Evolutionary conservation across 306 rosid genomes (phyloP).

Genomic region (Ceratonia siliqua): DNA sequence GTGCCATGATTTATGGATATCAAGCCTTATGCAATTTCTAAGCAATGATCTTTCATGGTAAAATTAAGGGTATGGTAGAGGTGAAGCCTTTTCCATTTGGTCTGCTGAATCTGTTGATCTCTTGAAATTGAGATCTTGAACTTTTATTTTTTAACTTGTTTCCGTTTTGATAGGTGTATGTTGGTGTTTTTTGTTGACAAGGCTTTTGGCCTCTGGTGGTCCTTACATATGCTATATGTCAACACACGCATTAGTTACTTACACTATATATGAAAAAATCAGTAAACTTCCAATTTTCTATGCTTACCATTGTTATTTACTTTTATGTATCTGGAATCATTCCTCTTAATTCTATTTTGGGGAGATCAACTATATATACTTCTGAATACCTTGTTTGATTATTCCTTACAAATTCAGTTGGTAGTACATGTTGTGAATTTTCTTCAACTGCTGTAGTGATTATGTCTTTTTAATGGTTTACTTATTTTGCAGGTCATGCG

Average conservation of each 20-base stretch:
- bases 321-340: background rate
- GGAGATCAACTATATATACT: background rate
- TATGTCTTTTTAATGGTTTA: constrained; percentile 14
- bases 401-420: constrained; percentile 27
- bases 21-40: background rate
- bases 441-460: constrained; percentile 21
- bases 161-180: background rate
- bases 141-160: background rate
- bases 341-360: background rate
- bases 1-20: background rate
- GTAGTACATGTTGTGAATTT: constrained; percentile 23
- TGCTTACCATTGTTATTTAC: background rate
- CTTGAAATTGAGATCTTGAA: background rate
- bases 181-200: background rate
- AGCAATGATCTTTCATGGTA: background rate
- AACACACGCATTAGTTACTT: background rate
- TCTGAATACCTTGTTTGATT: constrained; percentile 17
- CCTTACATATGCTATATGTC: background rate
- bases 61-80: background rate
- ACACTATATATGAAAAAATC: background rate
- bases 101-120: background rate
- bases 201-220: background rate
- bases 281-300: background rate
- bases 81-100: background rate
- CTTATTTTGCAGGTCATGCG: constrained; percentile 80